These are phyloP conservation scores for Fusarium hainanense DNA, from an alignment of 2,329 filamentous ascomycete species.

Conservation along the genomic window DNA sequence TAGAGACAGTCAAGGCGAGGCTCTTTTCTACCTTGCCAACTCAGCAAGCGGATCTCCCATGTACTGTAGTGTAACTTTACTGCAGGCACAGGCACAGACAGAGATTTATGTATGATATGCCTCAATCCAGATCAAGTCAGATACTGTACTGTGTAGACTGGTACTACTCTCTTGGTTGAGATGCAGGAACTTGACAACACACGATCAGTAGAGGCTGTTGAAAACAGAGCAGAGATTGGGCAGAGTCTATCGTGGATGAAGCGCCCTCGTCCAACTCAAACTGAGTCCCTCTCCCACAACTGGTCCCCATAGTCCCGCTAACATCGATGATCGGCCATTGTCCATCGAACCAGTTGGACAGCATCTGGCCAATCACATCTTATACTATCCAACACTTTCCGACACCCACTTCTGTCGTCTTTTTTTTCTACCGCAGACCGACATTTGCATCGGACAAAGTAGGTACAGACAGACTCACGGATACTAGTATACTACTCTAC, in stretches of 20 bases:
- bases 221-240: slow-evolving; percentile 31
- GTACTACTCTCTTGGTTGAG: slow-evolving; percentile 15
- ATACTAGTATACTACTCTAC: not conserved
- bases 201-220: slow-evolving; percentile 20
- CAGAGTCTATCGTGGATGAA: slow-evolving; percentile 27
- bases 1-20: slow-evolving; percentile 9
- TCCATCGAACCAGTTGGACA: slow-evolving; percentile 36
- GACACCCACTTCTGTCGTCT: slow-evolving; percentile 34
- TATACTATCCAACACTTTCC: slow-evolving; percentile 23
- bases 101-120: slow-evolving; percentile 6
- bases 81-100: slow-evolving; percentile 17
- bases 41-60: slow-evolving; percentile 41
- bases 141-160: slow-evolving; percentile 4
- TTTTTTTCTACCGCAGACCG: slow-evolving; percentile 40
- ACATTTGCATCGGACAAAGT: slow-evolving; percentile 21
- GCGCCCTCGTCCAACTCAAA: slow-evolving; percentile 33
- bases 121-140: not conserved
- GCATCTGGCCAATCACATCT: slow-evolving; percentile 37
- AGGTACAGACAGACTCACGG: not conserved
- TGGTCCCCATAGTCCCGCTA: slow-evolving; percentile 43
- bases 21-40: slow-evolving; percentile 38
- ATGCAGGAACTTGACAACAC: slow-evolving; percentile 44
- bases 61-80: slow-evolving; percentile 18
- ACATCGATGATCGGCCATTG: slow-evolving; percentile 42
- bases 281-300: slow-evolving; percentile 26